Base-by-base conservation (phyloP, 768 basidiomycete genomes). In the Agrocybe chaxingu region DNA sequence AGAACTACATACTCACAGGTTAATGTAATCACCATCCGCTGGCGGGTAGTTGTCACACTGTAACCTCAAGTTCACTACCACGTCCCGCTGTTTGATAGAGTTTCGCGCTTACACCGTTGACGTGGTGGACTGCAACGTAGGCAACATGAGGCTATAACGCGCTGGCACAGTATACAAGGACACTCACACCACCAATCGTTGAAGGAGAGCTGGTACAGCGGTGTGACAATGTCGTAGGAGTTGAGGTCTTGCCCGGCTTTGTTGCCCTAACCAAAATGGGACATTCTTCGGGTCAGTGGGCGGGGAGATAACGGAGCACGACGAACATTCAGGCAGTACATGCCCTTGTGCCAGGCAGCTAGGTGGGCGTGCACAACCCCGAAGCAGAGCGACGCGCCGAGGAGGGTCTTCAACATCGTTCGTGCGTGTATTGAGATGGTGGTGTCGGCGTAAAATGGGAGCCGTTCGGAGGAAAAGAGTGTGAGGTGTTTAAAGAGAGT, bases 131-230 rank as follows among this genome's bases (percentile, higher is more conserved):
- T 73, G 48, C 2, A 16, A 24, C 24, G 41, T 53, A 18, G 47
- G 18, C 19, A 51, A 47, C 50, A 42, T 52, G 39, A 50, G 39
- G 24, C 31, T 47, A 33, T 45, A 38, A 35, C 12, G n/a, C 4
- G 19, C 4, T 31, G 8, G 39, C 11, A 30, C 10, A 51, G 8
- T 7, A 45, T 49, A 31, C 3, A 34, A 31, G 16, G 16, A 11
- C 12, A 69, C 70, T 61, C 48, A 77, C 77, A 72, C 76, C 77
- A 80, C 71, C 76, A 80, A 12, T 71, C 59, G 8, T 57, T 63
- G 53, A 69, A 65, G 13, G 63, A 32, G 4, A 77, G 66, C 50
- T 74, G 69, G 52, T 71, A 80, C 42, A 78, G 57, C 7, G 78
- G 78, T 1, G 56, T 62, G 2, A 76, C 74, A 41, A 70, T 65